phyloP scores from a whole-genome alignment of 2,329 filamentous ascomycete species.

The Scedosporium minutisporum region DNA sequence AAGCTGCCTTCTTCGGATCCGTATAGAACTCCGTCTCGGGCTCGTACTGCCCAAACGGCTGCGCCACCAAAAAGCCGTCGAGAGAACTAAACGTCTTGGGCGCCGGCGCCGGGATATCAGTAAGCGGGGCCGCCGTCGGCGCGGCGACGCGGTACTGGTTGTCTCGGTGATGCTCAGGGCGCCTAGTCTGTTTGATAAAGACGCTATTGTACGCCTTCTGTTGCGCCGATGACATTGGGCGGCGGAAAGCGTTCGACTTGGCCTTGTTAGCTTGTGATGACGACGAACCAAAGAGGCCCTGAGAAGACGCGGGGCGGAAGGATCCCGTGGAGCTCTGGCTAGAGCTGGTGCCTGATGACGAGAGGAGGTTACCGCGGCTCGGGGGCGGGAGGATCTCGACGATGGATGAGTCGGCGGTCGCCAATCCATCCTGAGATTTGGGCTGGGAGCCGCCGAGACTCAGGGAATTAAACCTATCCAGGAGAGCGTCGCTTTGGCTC shows the following conservation, averaged over 20 bases:
- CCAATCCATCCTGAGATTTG: conserved; percentile 1
- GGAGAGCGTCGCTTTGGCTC: conserved; percentile 10
- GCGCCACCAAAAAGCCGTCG: conserved; percentile 8
- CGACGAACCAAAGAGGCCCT: conserved; percentile 10
- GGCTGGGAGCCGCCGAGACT: conserved; percentile 8
- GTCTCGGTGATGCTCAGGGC: conserved; percentile 48
- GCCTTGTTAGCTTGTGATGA: conserved; percentile 7
- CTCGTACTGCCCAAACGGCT: conserved; percentile 3
- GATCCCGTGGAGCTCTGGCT: conserved; percentile 8
- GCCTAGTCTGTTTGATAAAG: conserved; percentile 44
- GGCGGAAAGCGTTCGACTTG: conserved; percentile 4
- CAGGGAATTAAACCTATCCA: conserved; percentile 11
- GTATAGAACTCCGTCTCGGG: conserved; percentile 51
- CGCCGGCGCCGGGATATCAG: not conserved
- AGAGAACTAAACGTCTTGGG: conserved; percentile 4
- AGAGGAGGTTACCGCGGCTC: not conserved
- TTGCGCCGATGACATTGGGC: conserved; percentile 38
- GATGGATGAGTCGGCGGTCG: conserved; percentile 10
- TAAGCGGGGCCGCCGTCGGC: conserved; percentile 14
- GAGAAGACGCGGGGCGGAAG: conserved; percentile 4
- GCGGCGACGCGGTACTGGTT: conserved; percentile 37
- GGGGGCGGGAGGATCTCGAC: conserved; percentile 8
- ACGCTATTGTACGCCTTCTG: conserved; percentile 40
- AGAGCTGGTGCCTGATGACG: conserved; percentile 1
- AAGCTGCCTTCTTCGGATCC: conserved; percentile 61